A percentile compares a stretch with the other conserved stretches of the same genome.
These are phyloP conservation scores for Pseudocercospora eumusae DNA, from an alignment of 2,329 filamentous ascomycete genomes.

Conservation along the genomic window DNA sequence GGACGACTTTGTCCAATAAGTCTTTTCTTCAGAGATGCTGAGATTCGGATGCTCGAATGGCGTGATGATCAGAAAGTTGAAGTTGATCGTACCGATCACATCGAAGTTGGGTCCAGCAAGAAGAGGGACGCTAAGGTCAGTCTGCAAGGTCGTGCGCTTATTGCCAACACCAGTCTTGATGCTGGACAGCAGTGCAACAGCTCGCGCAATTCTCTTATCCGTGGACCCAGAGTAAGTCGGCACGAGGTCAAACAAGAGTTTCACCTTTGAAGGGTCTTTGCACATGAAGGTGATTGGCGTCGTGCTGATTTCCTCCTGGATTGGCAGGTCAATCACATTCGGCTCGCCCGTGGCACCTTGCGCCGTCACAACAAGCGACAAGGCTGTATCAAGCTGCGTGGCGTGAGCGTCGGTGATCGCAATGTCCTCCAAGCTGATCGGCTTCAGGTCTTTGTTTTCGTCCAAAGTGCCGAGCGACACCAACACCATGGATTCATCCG, in stretches of 20 bases:
- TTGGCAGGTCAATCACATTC: conserved; percentile 85
- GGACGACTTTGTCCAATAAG: conserved; percentile 92
- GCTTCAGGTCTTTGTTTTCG: conserved; percentile 72
- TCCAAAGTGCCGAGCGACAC: conserved; percentile 96
- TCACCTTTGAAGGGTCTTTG: conserved; percentile 74
- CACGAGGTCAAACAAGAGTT: conserved; percentile 89
- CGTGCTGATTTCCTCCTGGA: conserved; percentile 90
- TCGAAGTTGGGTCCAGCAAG: conserved; percentile 79
- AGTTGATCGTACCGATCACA: conserved; percentile 91
- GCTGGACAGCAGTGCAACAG: conserved; percentile 81
- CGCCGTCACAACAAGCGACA: conserved; percentile 88
- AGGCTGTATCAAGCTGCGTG: conserved; percentile 88
- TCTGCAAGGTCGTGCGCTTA: conserved; percentile 87
- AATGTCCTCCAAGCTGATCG: conserved; percentile 85
- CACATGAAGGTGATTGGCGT: conserved; percentile 91
- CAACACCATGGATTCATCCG: conserved; percentile 81
- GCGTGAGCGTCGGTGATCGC: conserved; percentile 84
- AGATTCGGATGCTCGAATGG: conserved; percentile 94
- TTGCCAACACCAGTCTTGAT: conserved; percentile 80
- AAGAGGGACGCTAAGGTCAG: conserved; percentile 89
- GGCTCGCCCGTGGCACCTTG: conserved; percentile 82
- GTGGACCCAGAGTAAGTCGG: conserved; percentile 85
- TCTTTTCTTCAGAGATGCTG: conserved; percentile 84
- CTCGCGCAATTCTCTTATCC: conserved; percentile 83
- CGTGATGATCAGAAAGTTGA: conserved; percentile 94